A percentile compares a stretch with the other conserved stretches of the same genome.
Conservation (phyloP, 805 yeast genomes). For the Candida easanensis region DNA sequence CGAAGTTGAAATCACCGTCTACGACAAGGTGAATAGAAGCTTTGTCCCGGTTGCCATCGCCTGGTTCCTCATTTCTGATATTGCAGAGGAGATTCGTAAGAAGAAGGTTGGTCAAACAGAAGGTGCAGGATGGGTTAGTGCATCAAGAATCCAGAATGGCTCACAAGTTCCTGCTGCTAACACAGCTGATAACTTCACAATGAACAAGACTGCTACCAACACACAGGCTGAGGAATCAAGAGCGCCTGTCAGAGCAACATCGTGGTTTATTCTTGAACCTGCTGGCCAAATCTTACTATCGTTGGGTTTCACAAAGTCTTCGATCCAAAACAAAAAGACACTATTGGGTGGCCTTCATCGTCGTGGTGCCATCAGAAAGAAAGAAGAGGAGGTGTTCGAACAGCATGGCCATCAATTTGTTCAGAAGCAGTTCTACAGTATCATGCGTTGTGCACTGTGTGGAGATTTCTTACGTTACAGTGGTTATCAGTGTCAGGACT, state of each 20-base stretch:
- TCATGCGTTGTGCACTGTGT: constrained; percentile 97
- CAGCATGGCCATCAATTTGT: constrained; percentile 97
- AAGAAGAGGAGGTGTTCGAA: constrained; percentile 84
- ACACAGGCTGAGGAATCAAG: constrained; percentile 13
- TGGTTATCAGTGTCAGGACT: constrained; percentile 86
- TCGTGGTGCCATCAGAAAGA: constrained; percentile 96
- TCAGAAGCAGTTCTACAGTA: constrained; percentile 90
- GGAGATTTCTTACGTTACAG: constrained; percentile 89
- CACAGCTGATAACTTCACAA: constrained; percentile 26
- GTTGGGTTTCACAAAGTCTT: constrained; percentile 75
- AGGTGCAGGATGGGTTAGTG: constrained; percentile 87
- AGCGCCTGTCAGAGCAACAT: constrained; percentile 48
- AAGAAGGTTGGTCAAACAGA: constrained; percentile 78
- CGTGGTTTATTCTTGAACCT: constrained; percentile 93
- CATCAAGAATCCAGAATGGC: constrained; percentile 46
- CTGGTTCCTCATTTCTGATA: constrained; percentile 88
- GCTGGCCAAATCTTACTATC: constrained; percentile 84
- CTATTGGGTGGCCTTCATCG: constrained; percentile 73
- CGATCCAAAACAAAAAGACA: constrained; percentile 42
- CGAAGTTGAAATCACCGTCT: constrained; percentile 85
- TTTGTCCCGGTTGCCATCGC: constrained; percentile 85
- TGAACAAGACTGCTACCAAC: constrained; percentile 13
- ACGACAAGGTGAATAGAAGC: constrained; percentile 64
- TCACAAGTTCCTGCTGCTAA: constrained; percentile 16
- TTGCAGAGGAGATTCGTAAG: constrained; percentile 92